Percentiles rank a stretch among this genome's conserved stretches.
These are phyloP conservation scores for Boletus eberwhitei DNA, from an alignment of 768 basidiomycete species.

Conservation along the genomic window DNA sequence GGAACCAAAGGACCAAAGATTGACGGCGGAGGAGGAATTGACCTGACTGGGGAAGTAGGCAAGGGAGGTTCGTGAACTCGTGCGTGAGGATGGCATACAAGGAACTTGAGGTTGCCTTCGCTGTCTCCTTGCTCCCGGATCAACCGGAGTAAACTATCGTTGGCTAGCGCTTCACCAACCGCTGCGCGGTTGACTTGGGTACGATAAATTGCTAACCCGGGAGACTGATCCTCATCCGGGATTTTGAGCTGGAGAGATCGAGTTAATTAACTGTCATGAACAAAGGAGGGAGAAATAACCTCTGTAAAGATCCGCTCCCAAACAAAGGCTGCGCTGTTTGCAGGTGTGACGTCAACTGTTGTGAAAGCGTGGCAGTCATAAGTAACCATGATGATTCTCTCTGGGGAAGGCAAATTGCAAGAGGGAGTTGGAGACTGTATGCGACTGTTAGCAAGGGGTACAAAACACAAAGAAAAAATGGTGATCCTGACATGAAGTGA, in stretches of 20 bases:
- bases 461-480: conserved; percentile 1
- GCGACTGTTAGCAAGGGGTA: conserved; percentile 10
- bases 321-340: conserved; percentile 62
- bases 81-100: conserved; percentile 66
- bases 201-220: conserved; percentile 74
- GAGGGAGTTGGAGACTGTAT: conserved; percentile 31
- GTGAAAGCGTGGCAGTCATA: conserved; percentile 73
- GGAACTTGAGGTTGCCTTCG: conserved; percentile 79
- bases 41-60: conserved; percentile 39
- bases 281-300: conserved; percentile 39
- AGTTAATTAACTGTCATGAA: conserved; percentile 2
- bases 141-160: conserved; percentile 67
- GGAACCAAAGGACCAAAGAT: conserved; percentile 48
- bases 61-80: conserved; percentile 52
- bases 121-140: conserved; percentile 72
- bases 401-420: conserved; percentile 30
- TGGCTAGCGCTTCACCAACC: conserved; percentile 67
- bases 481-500: conserved; percentile 24
- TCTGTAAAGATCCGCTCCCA: conserved; percentile 79
- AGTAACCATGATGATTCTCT: conserved; percentile 60
- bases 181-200: conserved; percentile 83
- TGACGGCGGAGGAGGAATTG: conserved; percentile 47
- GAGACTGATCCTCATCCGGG: conserved; percentile 73
- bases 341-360: conserved; percentile 67
- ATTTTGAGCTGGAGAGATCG: conserved; percentile 59